These are phyloP conservation scores for Cladosporium sp. DNA, from an alignment of 2,329 filamentous ascomycete species.

Conservation along the genomic window DNA sequence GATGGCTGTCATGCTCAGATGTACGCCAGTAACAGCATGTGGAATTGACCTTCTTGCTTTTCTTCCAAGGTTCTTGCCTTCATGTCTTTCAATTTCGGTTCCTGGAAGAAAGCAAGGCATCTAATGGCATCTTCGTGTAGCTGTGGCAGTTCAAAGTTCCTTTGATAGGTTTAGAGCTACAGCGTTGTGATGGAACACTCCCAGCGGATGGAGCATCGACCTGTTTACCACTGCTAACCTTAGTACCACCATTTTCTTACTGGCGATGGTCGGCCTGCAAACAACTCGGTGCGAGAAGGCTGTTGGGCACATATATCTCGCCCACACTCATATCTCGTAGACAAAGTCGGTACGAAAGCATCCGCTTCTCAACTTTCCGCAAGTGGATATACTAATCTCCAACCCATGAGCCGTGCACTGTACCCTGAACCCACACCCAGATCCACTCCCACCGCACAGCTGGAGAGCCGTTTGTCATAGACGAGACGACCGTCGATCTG, in stretches of 20 bases:
- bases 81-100: neutral
- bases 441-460: neutral
- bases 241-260: neutral
- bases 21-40: neutral
- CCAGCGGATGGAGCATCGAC: neutral
- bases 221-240: neutral
- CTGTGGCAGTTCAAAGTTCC: too few relatives aligned
- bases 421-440: neutral
- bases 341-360: neutral
- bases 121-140: neutral
- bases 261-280: neutral
- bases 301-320: neutral
- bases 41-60: neutral
- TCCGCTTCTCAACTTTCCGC: neutral
- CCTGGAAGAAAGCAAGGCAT: neutral
- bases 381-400: constrained; percentile 1
- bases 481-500: neutral
- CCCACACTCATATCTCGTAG: neutral
- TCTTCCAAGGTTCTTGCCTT: neutral
- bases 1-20: neutral
- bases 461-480: neutral
- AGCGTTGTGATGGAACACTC: neutral
- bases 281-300: neutral
- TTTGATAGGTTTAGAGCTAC: neutral
- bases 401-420: constrained; percentile 13